Evolutionary conservation across 139 green algal genomes (phyloP).

Genomic region (Eudorina sp.): DNA sequence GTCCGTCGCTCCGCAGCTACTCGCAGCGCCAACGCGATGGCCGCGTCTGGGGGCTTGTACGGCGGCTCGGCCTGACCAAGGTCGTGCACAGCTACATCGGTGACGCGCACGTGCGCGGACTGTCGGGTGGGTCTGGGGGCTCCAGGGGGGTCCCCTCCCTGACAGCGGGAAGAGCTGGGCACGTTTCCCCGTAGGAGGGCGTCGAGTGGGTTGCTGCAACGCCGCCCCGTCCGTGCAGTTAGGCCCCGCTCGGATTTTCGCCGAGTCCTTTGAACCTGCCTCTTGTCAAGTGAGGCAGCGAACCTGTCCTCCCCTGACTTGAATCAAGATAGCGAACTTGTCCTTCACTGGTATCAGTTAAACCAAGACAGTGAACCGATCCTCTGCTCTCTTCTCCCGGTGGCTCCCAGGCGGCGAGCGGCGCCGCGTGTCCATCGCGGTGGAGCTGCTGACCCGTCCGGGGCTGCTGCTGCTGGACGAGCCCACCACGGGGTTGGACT

Average conservation of each 20-base stretch:
- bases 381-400: too few relatives aligned
- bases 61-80: slow-evolving; percentile 72
- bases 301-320: too few relatives aligned
- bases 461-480: slow-evolving; percentile 87
- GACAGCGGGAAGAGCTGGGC: too few relatives aligned
- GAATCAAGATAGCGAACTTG: too few relatives aligned
- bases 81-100: slow-evolving; percentile 74
- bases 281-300: too few relatives aligned
- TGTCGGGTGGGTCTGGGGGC: slow-evolving; percentile 54
- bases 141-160: neutral
- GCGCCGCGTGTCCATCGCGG: slow-evolving; percentile 75
- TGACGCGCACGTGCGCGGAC: slow-evolving; percentile 67
- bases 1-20: neutral
- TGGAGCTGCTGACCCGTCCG: slow-evolving; percentile 78
- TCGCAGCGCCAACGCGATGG: slow-evolving; percentile 32
- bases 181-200: too few relatives aligned
- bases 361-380: too few relatives aligned
- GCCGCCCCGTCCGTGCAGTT: too few relatives aligned
- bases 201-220: too few relatives aligned
- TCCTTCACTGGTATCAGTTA: too few relatives aligned
- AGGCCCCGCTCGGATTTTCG: too few relatives aligned
- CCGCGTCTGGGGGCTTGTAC: slow-evolving; percentile 56
- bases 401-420: slow-evolving; percentile 76
- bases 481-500: slow-evolving; percentile 82
- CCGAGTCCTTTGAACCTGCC: too few relatives aligned